These are phyloP conservation scores for Ganoderma multipileum DNA, from an alignment of 1,284 basidiomycete genomes.

Conservation along the genomic window DNA sequence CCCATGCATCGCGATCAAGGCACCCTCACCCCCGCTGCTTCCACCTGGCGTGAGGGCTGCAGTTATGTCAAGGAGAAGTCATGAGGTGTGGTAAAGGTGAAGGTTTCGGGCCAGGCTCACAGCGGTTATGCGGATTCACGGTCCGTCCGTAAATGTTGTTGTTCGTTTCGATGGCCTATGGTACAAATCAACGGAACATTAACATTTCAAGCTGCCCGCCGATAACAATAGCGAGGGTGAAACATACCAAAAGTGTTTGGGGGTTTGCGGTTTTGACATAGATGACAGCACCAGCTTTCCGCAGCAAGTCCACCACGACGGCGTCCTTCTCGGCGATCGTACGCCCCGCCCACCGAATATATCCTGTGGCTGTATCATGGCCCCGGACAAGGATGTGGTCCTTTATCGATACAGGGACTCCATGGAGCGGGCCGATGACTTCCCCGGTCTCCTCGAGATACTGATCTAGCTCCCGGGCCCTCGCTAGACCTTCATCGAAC, in stretches of 20 bases:
- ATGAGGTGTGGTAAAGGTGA: conserved; percentile 3
- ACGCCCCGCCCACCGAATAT: conserved; percentile 57
- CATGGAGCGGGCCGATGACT: conserved; percentile 66
- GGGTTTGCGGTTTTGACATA: conserved; percentile 66
- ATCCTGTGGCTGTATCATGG: conserved; percentile 57
- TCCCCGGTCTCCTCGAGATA: conserved; percentile 52
- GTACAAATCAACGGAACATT: conserved; percentile 12
- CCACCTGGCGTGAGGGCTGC: conserved; percentile 59
- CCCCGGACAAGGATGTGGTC: conserved; percentile 59
- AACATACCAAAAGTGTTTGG: conserved; percentile 55
- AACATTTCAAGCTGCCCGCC: conserved; percentile 8
- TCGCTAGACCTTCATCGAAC: conserved; percentile 56
- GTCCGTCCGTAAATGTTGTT: conserved; percentile 63
- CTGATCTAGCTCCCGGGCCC: conserved; percentile 59
- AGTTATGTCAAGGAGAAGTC: conserved; percentile 21
- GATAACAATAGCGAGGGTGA: conserved; percentile 8
- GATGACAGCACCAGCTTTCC: conserved; percentile 60
- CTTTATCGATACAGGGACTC: conserved; percentile 63
- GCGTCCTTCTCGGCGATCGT: conserved; percentile 50
- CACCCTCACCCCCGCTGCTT: conserved; percentile 70
- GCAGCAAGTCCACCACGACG: conserved; percentile 53
- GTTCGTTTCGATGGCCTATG: conserved; percentile 56
- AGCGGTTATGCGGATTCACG: conserved; percentile 60
- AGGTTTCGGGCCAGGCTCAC: conserved; percentile 26
- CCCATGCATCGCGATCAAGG: conserved; percentile 65